Percentiles rank a stretch among this genome's conserved stretches.
Evolutionary conservation across 1,139 yeast genomes (phyloP).

Genomic region (Yamadazyma atmosphaerica): DNA sequence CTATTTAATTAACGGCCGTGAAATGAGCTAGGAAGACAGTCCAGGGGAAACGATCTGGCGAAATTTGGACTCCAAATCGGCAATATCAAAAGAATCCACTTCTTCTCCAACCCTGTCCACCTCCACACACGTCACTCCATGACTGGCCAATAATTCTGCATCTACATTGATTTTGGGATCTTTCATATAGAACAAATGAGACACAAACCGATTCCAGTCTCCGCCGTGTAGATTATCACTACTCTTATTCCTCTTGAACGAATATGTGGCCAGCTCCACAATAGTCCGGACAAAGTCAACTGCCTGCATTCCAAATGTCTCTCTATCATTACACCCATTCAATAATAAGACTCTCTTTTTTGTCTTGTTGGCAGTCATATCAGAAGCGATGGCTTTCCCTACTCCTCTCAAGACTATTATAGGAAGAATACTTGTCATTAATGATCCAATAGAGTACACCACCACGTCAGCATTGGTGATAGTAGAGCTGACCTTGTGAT

Average conservation of each 20-base stretch:
- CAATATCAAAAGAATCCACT: conserved; percentile 36
- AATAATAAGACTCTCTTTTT: conserved; percentile 57
- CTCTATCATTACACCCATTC: conserved; percentile 76
- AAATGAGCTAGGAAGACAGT: no score
- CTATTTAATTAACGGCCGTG: background rate
- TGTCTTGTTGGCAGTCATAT: conserved; percentile 21
- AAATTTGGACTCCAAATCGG: conserved; percentile 35
- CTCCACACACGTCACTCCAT: conserved; percentile 49
- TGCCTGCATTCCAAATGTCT: conserved; percentile 68
- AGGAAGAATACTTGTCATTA: conserved; percentile 85
- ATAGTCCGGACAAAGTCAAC: conserved; percentile 56
- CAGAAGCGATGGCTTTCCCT: conserved; percentile 54
- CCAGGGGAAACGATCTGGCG: no score
- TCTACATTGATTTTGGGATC: conserved; percentile 52
- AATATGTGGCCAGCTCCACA: conserved; percentile 48
- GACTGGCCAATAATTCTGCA: conserved; percentile 27
- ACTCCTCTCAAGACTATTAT: conserved; percentile 72
- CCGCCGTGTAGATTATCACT: conserved; percentile 9
- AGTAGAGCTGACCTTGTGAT: conserved; percentile 57
- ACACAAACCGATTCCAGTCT: conserved; percentile 47
- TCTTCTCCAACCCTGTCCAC: conserved; percentile 29
- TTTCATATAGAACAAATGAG: conserved; percentile 57
- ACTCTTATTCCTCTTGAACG: conserved; percentile 19
- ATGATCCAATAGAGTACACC: conserved; percentile 81
- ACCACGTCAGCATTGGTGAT: conserved; percentile 55